A percentile compares a stretch with the other conserved stretches of the same genome.
phyloP scores from a whole-genome alignment of 192 early-diverging fungal species.

The Pilaira anomala region DNA sequence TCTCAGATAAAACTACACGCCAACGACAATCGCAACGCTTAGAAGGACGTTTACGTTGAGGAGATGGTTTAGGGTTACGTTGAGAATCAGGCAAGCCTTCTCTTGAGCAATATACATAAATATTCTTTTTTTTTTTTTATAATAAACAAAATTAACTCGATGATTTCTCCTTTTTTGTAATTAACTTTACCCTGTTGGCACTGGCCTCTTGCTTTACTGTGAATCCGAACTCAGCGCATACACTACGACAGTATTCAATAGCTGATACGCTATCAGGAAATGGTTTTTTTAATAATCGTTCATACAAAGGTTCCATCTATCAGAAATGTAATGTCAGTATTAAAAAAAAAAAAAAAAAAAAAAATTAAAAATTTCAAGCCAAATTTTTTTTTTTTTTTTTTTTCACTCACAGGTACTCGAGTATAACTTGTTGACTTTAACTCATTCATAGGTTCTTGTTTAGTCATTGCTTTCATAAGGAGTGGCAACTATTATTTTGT shows the following conservation, averaged over 20 bases:
- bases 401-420: constrained; percentile 5
- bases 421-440: constrained; percentile 6
- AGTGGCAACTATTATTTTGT: no score
- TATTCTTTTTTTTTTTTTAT: no score
- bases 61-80: constrained; percentile 49
- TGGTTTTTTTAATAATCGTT: constrained; percentile 42
- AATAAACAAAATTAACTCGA: background rate
- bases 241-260: constrained; percentile 45
- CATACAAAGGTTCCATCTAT: constrained; percentile 53
- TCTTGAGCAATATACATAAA: constrained; percentile 60
- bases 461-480: background rate
- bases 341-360: background rate
- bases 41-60: constrained; percentile 52
- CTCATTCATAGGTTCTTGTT: constrained; percentile 1
- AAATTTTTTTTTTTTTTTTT: no score
- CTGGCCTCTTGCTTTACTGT: constrained; percentile 61
- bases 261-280: constrained; percentile 49
- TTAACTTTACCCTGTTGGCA: constrained; percentile 49
- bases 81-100: constrained; percentile 57
- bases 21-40: constrained; percentile 59
- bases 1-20: constrained; percentile 56
- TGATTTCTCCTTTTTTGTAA: background rate
- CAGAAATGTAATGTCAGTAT: background rate
- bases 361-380: no score
- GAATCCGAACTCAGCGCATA: constrained; percentile 53